phyloP scores from a whole-genome alignment of 306 rosid genomes.

The Fragaria nilgerrensis region DNA sequence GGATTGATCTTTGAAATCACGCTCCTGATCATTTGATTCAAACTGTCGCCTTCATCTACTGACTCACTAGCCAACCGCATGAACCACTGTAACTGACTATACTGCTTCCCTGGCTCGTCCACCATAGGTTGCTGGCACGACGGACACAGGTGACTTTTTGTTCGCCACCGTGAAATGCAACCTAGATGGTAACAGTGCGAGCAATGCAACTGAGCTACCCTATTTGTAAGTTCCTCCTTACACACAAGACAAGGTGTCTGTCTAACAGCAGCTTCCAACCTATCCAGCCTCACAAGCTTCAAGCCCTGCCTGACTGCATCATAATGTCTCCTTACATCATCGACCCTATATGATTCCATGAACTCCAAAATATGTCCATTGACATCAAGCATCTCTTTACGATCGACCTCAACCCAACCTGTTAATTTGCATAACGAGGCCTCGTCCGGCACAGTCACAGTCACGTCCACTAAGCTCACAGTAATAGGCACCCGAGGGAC shows the following conservation, averaged over 20 bases:
- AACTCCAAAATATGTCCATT: neutral
- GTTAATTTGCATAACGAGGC: neutral
- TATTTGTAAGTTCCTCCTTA: neutral
- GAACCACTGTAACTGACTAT: neutral
- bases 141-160: neutral
- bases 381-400: neutral
- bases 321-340: neutral
- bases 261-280: neutral
- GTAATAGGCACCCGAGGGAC: neutral
- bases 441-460: neutral
- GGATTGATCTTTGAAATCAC: too few relatives aligned
- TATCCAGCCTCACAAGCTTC: neutral
- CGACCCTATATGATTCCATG: neutral
- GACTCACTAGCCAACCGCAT: neutral
- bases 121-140: neutral
- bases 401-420: neutral
- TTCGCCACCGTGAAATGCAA: neutral
- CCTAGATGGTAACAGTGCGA: neutral
- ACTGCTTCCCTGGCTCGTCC: neutral
- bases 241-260: neutral
- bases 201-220: neutral
- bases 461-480: neutral
- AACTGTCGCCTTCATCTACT: neutral
- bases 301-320: neutral
- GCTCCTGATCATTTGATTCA: neutral